A percentile compares a stretch with the other conserved stretches of the same genome.
phyloP scores from a whole-genome alignment of 345 rosid genomes.

The Passiflora organensis region DNA sequence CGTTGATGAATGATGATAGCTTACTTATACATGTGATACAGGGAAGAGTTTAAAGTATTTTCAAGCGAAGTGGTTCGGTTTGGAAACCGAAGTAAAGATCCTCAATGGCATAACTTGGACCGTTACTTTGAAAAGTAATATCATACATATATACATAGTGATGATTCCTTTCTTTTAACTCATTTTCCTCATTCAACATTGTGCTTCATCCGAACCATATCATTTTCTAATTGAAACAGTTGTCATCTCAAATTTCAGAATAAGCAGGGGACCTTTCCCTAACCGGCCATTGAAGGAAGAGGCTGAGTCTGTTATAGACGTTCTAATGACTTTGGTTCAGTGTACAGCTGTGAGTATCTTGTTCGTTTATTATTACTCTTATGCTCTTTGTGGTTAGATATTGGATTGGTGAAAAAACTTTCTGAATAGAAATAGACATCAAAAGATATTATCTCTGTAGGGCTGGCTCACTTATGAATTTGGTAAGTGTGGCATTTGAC shows the following conservation, averaged over 20 bases:
- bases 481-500: too few species aligned
- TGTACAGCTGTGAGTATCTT: constrained; percentile 74
- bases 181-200: too few species aligned
- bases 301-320: constrained; percentile 60
- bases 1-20: too few species aligned
- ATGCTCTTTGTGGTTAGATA: neutral
- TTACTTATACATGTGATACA: constrained; percentile 30
- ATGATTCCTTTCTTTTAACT: too few species aligned
- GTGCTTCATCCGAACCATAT: too few species aligned
- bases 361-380: neutral
- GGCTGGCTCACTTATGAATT: too few species aligned
- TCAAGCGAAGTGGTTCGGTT: constrained; percentile 96
- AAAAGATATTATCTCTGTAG: too few species aligned
- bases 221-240: constrained; percentile 2
- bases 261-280: constrained; percentile 38
- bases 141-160: too few species aligned
- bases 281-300: constrained; percentile 69
- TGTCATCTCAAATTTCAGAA: constrained; percentile 41
- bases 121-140: constrained; percentile 93
- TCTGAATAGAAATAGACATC: neutral
- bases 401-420: neutral
- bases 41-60: constrained; percentile 86
- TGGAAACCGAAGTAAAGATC: constrained; percentile 95
- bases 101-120: constrained; percentile 93
- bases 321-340: constrained; percentile 67